Conservation (phyloP, 2,329 filamentous ascomycete species). For the Botrytis sinoallii region DNA sequence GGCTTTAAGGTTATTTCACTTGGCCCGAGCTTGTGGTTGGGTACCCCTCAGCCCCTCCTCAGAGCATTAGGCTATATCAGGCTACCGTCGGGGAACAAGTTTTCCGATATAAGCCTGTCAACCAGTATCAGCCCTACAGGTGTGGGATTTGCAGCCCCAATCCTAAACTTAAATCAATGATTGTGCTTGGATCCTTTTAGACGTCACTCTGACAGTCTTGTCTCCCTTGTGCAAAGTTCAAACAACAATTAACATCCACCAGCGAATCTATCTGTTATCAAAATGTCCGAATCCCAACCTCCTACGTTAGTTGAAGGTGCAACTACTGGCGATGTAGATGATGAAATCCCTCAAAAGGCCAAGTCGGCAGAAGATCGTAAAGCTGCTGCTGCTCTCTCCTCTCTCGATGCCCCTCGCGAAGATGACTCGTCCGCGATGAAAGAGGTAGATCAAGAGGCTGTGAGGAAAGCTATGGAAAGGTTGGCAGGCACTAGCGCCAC, state of each 20-base stretch:
- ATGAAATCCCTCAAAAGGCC: conserved; percentile 49
- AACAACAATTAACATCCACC: background rate
- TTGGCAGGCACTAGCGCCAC: conserved; percentile 44
- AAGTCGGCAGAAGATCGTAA: conserved; percentile 75
- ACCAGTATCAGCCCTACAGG: conserved; percentile 13
- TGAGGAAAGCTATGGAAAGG: conserved; percentile 68
- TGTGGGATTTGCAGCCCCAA: conserved; percentile 14
- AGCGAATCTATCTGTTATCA: conserved; percentile 17
- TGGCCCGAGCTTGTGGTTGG: conserved; percentile 1
- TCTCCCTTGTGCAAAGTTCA: background rate
- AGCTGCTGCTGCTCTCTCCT: conserved; percentile 69
- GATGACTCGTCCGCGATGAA: conserved; percentile 46
- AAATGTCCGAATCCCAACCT: conserved; percentile 63
- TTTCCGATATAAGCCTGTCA: conserved; percentile 2
- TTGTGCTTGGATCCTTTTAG: conserved; percentile 8
- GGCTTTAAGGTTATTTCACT: background rate
- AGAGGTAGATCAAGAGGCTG: conserved; percentile 64
- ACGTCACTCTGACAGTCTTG: background rate
- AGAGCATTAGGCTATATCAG: background rate
- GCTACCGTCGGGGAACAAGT: background rate
- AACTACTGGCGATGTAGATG: conserved; percentile 55
- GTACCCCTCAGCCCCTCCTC: background rate
- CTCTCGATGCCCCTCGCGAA: conserved; percentile 55
- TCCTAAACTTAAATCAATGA: conserved; percentile 1
- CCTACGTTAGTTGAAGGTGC: conserved; percentile 57